phyloP scores from a whole-genome alignment of 75 land plant genomes.

The Sequoia sempervirens region DNA sequence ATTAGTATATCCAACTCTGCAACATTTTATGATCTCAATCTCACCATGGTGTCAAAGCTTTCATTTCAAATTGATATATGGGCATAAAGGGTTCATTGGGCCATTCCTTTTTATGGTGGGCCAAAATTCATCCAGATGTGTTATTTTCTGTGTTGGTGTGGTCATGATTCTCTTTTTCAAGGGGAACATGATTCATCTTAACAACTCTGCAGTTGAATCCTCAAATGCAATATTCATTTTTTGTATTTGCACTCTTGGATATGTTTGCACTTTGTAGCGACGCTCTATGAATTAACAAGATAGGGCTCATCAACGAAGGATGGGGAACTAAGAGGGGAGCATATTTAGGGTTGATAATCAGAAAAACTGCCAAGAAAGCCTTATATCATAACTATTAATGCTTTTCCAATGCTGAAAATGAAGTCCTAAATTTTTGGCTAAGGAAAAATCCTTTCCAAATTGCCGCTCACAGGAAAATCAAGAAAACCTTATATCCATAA shows the following conservation, averaged over 20 bases:
- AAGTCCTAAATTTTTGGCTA: too few relatives aligned
- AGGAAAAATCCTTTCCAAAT: too few relatives aligned
- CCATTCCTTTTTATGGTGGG: neutral
- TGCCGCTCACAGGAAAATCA: too few relatives aligned
- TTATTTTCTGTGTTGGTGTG: neutral
- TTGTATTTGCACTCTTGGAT: neutral
- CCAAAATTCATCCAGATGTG: neutral
- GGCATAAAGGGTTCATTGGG: neutral
- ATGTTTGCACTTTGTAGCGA: neutral
- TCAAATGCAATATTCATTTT: neutral
- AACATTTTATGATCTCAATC: neutral
- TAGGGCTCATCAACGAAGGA: neutral
- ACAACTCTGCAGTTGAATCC: neutral
- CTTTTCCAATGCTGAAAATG: too few relatives aligned
- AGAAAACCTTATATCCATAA: too few relatives aligned
- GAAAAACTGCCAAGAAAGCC: too few relatives aligned
- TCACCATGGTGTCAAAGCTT: neutral
- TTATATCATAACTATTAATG: too few relatives aligned
- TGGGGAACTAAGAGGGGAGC: neutral
- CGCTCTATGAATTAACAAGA: neutral
- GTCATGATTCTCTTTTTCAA: neutral
- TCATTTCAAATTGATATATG: neutral
- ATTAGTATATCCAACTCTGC: neutral
- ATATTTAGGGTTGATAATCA: too few relatives aligned
- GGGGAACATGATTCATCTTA: neutral